phyloP scores from a whole-genome alignment of 2,329 filamentous ascomycete species.

The Aspergillus japonicus region DNA sequence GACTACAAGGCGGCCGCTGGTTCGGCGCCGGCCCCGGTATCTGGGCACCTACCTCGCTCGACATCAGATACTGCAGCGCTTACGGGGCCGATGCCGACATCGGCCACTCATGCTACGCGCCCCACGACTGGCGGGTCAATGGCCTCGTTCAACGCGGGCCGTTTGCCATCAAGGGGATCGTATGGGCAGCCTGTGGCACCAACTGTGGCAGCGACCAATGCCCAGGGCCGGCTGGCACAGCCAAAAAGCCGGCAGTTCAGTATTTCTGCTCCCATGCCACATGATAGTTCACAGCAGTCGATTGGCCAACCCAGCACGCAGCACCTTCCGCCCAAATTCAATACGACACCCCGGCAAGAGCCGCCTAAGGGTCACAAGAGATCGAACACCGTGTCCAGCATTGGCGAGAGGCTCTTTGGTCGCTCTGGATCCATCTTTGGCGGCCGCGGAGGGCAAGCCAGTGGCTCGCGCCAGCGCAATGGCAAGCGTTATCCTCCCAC shows the following conservation, averaged over 20 bases:
- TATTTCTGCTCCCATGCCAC: constrained; percentile 66
- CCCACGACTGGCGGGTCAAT: constrained; percentile 82
- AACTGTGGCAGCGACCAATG: constrained; percentile 82
- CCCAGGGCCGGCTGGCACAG: constrained; percentile 85
- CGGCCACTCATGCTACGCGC: constrained; percentile 51
- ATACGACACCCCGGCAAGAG: constrained; percentile 53
- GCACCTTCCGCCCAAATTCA: constrained; percentile 58
- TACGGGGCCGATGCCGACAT: constrained; percentile 41
- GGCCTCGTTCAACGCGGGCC: constrained; percentile 58
- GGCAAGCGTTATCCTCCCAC: constrained; percentile 80
- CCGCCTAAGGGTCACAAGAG: constrained; percentile 59
- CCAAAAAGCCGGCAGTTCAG: constrained; percentile 69
- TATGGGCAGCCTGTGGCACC: constrained; percentile 89
- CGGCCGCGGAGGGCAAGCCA: constrained; percentile 43
- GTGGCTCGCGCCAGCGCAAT: constrained; percentile 45
- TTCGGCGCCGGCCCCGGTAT: constrained; percentile 42
- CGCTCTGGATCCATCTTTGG: constrained; percentile 79
- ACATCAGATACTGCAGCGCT: constrained; percentile 59
- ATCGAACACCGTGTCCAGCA: constrained; percentile 74
- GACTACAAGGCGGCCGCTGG: constrained; percentile 21
- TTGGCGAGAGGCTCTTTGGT: constrained; percentile 81
- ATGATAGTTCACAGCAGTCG: constrained; percentile 54
- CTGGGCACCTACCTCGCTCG: constrained; percentile 53
- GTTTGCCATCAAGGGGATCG: constrained; percentile 72
- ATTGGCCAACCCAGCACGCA: constrained; percentile 62